A percentile compares a stretch with the other conserved stretches of the same genome.
phyloP scores from a whole-genome alignment of 352 stramenopile genomes.

The Globisporangium parvum region DNA sequence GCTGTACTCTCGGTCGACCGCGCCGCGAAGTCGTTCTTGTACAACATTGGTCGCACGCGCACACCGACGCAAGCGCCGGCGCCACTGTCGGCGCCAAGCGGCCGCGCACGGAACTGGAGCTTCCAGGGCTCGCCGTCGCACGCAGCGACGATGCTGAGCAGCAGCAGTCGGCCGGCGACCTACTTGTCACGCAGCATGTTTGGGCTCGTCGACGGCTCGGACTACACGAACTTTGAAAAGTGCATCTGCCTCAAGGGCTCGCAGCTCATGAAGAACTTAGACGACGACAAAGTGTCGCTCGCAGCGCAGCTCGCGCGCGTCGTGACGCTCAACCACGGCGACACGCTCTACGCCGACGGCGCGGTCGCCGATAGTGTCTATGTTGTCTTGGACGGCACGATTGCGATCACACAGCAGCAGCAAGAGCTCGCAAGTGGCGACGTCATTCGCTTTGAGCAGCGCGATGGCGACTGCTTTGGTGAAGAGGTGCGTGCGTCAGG shows the following conservation, averaged over 20 bases:
- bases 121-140: constrained; percentile 18
- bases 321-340: constrained; percentile 43
- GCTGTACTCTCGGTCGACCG: constrained; percentile 59
- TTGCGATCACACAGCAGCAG: constrained; percentile 35
- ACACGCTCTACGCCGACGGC: constrained; percentile 46
- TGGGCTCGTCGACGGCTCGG: constrained; percentile 33
- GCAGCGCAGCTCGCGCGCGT: constrained; percentile 71
- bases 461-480: constrained; percentile 73
- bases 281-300: constrained; percentile 78
- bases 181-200: constrained; percentile 20
- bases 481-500: constrained; percentile 40
- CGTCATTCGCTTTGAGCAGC: constrained; percentile 35
- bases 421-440: constrained; percentile 7
- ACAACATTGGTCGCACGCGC: constrained; percentile 52
- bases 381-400: constrained; percentile 65
- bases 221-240: constrained; percentile 83
- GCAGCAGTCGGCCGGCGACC: background rate
- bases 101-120: constrained; percentile 35
- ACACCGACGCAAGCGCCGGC: constrained; percentile 18
- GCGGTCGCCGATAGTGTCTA: constrained; percentile 45
- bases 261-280: constrained; percentile 74
- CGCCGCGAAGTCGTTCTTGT: constrained; percentile 68
- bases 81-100: constrained; percentile 26
- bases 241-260: constrained; percentile 82
- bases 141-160: background rate